A percentile compares a stretch with the other conserved stretches of the same genome.
Evolutionary conservation across 106 monocot genomes (phyloP).

Genomic region (Platanthera guangdongensis): DNA sequence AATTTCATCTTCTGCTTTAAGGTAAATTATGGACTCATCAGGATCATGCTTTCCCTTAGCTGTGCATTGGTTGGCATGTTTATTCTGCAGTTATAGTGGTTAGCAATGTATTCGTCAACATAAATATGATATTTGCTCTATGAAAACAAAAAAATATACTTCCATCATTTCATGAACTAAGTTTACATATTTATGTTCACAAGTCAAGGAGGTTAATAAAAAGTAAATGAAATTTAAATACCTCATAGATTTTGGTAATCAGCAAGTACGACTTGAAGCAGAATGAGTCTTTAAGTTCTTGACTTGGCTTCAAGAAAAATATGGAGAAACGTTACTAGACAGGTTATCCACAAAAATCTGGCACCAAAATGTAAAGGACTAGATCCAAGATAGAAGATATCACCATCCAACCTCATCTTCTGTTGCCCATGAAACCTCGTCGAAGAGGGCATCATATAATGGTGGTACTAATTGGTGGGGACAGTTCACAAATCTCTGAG

Average conservation of each 20-base stretch:
- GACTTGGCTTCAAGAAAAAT: conserved; percentile 43
- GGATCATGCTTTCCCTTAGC: conserved; percentile 11
- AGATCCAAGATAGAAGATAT: conserved; percentile 5
- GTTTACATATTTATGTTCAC: background rate
- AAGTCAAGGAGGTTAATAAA: background rate
- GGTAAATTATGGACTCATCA: conserved; percentile 63
- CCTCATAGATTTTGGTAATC: conserved; percentile 68
- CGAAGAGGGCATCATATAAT: conserved; percentile 67
- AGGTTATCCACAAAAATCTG: background rate
- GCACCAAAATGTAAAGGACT: background rate
- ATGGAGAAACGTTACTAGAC: background rate
- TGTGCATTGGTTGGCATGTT: conserved; percentile 20
- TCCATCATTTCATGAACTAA: background rate
- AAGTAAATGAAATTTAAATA: conserved; percentile 13
- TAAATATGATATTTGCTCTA: background rate
- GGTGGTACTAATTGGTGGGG: conserved; percentile 59
- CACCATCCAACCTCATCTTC: conserved; percentile 80
- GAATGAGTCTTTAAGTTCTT: conserved; percentile 72
- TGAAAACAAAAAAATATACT: background rate
- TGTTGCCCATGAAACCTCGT: conserved; percentile 87
- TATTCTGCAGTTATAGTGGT: conserved; percentile 24
- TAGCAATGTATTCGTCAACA: background rate
- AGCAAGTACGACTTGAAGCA: conserved; percentile 76
- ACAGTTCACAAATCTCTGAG: conserved; percentile 70
- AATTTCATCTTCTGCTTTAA: conserved; percentile 83